Conservation (phyloP, 2,329 filamentous ascomycete genomes). For the Xenoacremonium recifei region DNA sequence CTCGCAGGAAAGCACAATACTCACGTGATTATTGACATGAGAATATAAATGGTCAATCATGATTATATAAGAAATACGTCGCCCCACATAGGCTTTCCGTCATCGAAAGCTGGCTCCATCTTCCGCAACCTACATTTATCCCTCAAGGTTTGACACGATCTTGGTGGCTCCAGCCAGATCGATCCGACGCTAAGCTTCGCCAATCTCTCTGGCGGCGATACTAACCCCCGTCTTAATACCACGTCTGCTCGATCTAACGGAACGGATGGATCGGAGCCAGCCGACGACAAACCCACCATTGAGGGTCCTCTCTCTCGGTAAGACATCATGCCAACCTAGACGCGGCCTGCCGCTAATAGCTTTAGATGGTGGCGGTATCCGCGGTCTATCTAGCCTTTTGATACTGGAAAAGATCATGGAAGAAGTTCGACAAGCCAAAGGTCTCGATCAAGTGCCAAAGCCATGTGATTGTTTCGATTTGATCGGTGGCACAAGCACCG, state of each 20-base stretch:
- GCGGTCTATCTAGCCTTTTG: conserved; percentile 24
- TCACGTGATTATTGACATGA: no score
- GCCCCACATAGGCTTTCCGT: no score
- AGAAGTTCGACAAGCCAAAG: conserved; percentile 9
- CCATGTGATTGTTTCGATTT: conserved; percentile 28
- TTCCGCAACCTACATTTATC: no score
- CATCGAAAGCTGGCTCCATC: no score
- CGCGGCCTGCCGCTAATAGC: background rate
- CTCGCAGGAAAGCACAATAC: no score
- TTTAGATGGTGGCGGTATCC: conserved; percentile 24
- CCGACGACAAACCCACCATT: background rate
- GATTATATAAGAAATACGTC: no score
- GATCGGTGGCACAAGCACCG: conserved; percentile 31
- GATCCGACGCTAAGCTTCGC: no score
- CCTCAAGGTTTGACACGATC: no score
- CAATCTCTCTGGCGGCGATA: no score
- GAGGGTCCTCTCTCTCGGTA: conserved; percentile 5
- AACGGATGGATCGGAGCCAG: background rate
- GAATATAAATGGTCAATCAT: no score
- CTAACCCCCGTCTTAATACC: background rate
- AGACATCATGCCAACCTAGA: background rate
- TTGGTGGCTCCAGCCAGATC: no score
- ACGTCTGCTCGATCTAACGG: background rate
- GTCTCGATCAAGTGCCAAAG: conserved; percentile 15
- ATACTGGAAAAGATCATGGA: conserved; percentile 27